Evolutionary conservation across 1,139 yeast genomes (phyloP).

Genomic region (Yamadazyma kanchanaburiensis): DNA sequence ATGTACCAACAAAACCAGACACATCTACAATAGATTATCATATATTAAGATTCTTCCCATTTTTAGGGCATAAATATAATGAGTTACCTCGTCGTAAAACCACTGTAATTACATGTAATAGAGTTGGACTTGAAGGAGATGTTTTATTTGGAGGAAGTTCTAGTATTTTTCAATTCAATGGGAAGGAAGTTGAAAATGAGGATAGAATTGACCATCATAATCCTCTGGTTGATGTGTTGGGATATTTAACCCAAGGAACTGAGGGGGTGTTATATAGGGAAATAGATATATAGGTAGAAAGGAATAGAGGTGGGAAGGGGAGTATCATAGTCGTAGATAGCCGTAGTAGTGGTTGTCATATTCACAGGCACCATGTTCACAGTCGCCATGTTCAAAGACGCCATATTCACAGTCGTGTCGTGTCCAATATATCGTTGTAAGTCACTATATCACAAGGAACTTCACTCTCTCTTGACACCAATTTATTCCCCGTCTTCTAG

Average conservation of each 20-base stretch:
- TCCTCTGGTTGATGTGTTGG: slow-evolving; percentile 50
- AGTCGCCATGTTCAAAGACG: too few relatives aligned
- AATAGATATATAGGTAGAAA: too few relatives aligned
- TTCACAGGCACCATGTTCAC: too few relatives aligned
- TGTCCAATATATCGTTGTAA: too few relatives aligned
- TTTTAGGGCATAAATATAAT: slow-evolving; percentile 42
- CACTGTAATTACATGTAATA: slow-evolving; percentile 56
- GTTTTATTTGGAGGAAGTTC: slow-evolving; percentile 75
- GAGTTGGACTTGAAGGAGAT: slow-evolving; percentile 71
- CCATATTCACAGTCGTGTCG: too few relatives aligned
- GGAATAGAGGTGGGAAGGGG: too few relatives aligned
- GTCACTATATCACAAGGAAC: too few relatives aligned
- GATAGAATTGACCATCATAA: slow-evolving; percentile 27
- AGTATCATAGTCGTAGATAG: too few relatives aligned
- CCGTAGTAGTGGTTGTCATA: too few relatives aligned
- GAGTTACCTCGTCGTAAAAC: slow-evolving; percentile 20
- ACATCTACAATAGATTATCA: slow-evolving; percentile 50
- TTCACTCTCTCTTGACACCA: too few relatives aligned
- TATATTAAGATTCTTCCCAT: slow-evolving; percentile 70
- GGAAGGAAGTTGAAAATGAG: slow-evolving; percentile 16
- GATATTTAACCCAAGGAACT: slow-evolving; percentile 55
- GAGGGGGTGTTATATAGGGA: slow-evolving; percentile 65
- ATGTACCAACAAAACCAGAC: slow-evolving; percentile 15
- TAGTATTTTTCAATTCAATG: slow-evolving; percentile 50
- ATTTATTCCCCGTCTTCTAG: too few relatives aligned